These are phyloP conservation scores for Leishmania gerbilli DNA, from an alignment of 208 protist species.

Conservation along the genomic window DNA sequence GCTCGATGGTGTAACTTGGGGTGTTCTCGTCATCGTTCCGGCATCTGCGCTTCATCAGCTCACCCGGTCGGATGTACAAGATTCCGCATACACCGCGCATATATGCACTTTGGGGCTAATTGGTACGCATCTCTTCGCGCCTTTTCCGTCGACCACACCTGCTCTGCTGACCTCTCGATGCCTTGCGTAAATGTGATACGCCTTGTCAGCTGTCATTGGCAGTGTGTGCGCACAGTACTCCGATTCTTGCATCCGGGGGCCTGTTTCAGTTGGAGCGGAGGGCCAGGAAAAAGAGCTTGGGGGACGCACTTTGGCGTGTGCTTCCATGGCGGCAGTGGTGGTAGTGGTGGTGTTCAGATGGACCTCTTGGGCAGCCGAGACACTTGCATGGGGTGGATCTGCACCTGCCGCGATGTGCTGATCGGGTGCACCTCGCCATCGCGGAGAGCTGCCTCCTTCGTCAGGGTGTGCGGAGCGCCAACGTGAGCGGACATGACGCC, in stretches of 20 bases:
- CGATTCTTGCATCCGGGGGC: no score
- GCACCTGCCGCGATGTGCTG: slow-evolving; percentile 55
- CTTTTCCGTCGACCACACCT: background rate
- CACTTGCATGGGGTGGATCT: slow-evolving; percentile 61
- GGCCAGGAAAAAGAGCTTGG: background rate
- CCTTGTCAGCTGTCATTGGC: background rate
- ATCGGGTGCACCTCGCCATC: slow-evolving; percentile 69
- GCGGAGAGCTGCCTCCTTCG: slow-evolving; percentile 76
- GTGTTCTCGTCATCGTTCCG: background rate
- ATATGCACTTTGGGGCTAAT: background rate
- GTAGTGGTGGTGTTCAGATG: background rate
- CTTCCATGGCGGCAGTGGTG: background rate
- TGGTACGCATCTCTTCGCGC: background rate
- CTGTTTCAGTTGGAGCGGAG: background rate
- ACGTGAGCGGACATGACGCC: slow-evolving; percentile 76
- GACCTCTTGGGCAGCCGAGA: slow-evolving; percentile 21
- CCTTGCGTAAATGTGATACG: background rate
- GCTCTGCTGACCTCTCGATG: background rate
- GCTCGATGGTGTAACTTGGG: background rate
- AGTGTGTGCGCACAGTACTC: background rate
- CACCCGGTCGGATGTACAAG: background rate
- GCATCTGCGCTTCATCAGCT: background rate
- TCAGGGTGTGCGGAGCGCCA: slow-evolving; percentile 38
- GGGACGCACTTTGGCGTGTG: background rate
- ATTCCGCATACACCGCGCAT: background rate